Percentiles rank a stretch among this genome's conserved stretches.
phyloP scores from a whole-genome alignment of 495 filamentous ascomycete genomes.

The Xylaria acuta region DNA sequence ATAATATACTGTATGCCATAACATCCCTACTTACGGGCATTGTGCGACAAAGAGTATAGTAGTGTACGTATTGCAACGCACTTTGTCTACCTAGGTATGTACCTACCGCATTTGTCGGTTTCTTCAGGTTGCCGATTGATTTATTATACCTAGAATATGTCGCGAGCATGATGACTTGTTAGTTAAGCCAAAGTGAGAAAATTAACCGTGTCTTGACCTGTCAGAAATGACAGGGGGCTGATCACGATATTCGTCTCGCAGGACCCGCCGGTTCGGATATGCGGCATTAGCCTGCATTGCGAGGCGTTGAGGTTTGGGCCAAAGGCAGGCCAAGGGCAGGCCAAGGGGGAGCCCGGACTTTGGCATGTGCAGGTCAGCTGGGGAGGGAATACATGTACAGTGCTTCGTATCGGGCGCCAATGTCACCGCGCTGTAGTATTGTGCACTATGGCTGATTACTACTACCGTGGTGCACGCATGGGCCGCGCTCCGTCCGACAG shows the following conservation, averaged over 20 bases:
- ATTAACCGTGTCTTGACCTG: not conserved
- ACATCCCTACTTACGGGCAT: too few relatives aligned
- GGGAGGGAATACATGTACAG: not conserved
- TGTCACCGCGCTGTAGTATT: not conserved
- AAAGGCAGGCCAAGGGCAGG: too few relatives aligned
- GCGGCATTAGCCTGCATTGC: constrained; percentile 18
- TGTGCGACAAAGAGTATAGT: not conserved
- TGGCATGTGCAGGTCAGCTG: constrained; percentile 22
- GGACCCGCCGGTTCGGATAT: constrained; percentile 26
- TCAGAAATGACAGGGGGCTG: constrained; percentile 3
- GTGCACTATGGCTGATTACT: not conserved
- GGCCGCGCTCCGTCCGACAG: not conserved
- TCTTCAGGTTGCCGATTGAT: not conserved
- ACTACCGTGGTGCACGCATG: not conserved
- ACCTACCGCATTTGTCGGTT: not conserved
- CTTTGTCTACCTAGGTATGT: not conserved
- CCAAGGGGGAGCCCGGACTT: too few relatives aligned
- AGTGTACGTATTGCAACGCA: not conserved
- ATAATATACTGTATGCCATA: not conserved
- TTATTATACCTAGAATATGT: not conserved
- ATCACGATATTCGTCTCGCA: not conserved
- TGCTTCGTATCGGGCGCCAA: not conserved
- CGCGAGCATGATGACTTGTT: not conserved
- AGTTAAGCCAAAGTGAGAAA: not conserved
- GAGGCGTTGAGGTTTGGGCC: not conserved